phyloP scores from a whole-genome alignment of 2,329 filamentous ascomycete species.

The Monosporascus sp. region DNA sequence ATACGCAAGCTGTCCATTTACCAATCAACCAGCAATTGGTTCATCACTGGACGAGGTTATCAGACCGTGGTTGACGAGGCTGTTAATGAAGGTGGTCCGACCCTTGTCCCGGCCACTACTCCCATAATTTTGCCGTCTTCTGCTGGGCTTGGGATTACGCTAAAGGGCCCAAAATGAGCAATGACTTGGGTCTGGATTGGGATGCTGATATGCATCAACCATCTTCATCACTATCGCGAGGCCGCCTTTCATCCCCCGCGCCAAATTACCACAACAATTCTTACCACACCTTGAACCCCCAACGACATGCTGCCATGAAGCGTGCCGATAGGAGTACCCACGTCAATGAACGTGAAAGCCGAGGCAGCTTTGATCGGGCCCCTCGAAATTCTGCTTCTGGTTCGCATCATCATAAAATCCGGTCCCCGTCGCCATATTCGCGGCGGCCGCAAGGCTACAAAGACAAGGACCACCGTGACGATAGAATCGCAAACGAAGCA shows the following conservation, averaged over 20 bases:
- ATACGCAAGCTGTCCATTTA: neutral
- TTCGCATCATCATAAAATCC: slow-evolving; percentile 14
- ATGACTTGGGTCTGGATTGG: neutral
- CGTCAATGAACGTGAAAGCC: slow-evolving; percentile 30
- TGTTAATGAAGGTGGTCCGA: neutral
- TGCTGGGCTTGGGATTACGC: neutral
- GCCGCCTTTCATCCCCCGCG: slow-evolving; percentile 8
- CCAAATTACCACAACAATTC: slow-evolving; percentile 12
- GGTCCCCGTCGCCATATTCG: slow-evolving; percentile 18
- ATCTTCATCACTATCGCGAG: neutral
- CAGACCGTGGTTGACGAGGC: neutral
- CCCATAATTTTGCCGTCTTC: neutral
- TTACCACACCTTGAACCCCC: slow-evolving; percentile 10
- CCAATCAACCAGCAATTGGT: neutral
- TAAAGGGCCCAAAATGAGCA: neutral
- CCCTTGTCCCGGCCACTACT: neutral
- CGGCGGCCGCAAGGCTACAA: slow-evolving; percentile 18
- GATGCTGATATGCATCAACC: neutral
- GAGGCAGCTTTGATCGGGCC: slow-evolving; percentile 27
- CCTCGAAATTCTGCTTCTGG: slow-evolving; percentile 16
- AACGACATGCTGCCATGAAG: slow-evolving; percentile 37
- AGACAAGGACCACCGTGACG: slow-evolving; percentile 18
- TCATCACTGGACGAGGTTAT: neutral
- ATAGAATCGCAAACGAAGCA: slow-evolving; percentile 26
- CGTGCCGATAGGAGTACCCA: slow-evolving; percentile 30